Base-by-base conservation (phyloP, 208 protist genomes). In the Crithidia brevicula region DNA sequence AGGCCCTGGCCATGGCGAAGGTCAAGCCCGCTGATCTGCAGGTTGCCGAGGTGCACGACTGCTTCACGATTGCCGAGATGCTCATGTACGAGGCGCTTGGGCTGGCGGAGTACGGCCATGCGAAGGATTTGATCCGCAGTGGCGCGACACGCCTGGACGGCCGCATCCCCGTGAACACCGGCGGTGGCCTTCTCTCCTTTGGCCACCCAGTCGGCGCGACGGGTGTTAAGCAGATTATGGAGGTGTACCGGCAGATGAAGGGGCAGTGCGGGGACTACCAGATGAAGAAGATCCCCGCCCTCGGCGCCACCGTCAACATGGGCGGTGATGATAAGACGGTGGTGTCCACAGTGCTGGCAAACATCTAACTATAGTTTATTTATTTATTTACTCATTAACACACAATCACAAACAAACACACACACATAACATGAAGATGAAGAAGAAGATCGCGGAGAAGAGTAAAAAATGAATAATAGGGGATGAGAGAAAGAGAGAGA, bases 21-120 rank as follows among this genome's bases (percentile, higher is more conserved):
- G 67, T 94, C 30, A 85, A 79, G 61, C 77, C 86, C 10, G 40
- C 51, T 0, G 82, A 94, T 27, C 57, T 96, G 54, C 53, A 94
- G 28, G 87, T 96, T 4, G 88, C 89, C 8, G 92, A 97, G 75
- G 85, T 98, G 45, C 94, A 98, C 75, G 94, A 98, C 81, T 98
- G 94, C 83, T 98, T 98, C 83, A 86, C 85, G 45, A 92, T 94
- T 74, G 86, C 89, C 9, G 94, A 98, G 76, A 59, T 98, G 54
- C 82, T 97, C 61, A 96, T 96, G 92, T 96, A 96, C 70, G 94
- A 98, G 75, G 94, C 94, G 22, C 83, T 98, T n/a, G 92, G 93
- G 16, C 75, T 98, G 31, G 83, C 87, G 38, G 82, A 91, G 36
- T 87, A 92, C 62, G 94, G 92, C 36, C 75, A 94, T 52, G 92